Conservation (phyloP, 2,329 filamentous ascomycete species). For the Leptographium galeiforme region DNA sequence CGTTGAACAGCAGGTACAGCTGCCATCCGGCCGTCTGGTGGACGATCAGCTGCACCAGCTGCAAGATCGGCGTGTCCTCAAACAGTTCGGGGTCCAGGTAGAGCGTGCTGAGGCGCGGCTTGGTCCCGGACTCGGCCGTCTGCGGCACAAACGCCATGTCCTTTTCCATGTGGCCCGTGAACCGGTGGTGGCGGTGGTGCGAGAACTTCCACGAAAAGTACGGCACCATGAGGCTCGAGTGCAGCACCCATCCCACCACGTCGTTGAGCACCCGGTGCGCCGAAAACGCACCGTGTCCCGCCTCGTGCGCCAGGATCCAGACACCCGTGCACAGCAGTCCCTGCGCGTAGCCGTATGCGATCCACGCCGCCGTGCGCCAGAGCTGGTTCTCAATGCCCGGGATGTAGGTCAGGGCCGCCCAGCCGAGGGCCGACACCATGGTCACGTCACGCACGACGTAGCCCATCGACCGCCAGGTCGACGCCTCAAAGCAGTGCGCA, state of each 20-base stretch:
- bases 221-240: constrained; percentile 74
- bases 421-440: constrained; percentile 64
- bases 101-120: constrained; percentile 86
- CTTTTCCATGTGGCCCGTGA: constrained; percentile 88
- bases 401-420: constrained; percentile 77
- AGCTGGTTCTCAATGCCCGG: constrained; percentile 67
- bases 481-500: constrained; percentile 91
- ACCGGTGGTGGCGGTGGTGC: constrained; percentile 99
- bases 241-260: constrained; percentile 77
- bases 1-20: constrained; percentile 78
- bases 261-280: constrained; percentile 84
- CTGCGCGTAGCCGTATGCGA: constrained; percentile 63
- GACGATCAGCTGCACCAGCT: constrained; percentile 37
- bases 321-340: constrained; percentile 85
- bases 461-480: constrained; percentile 55
- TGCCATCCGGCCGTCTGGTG: constrained; percentile 93
- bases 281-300: constrained; percentile 93
- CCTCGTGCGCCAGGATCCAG: constrained; percentile 96
- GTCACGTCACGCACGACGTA: constrained; percentile 77
- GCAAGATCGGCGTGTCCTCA: constrained; percentile 45
- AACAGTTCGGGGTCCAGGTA: constrained; percentile 61
- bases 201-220: constrained; percentile 99
- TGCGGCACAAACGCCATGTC: constrained; percentile 98
- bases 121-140: constrained; percentile 71
- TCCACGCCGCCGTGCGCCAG: constrained; percentile 51